A percentile compares a stretch with the other conserved stretches of the same genome.
These are phyloP conservation scores for Aureoboletus auriporus DNA, from an alignment of 768 basidiomycete species.

Conservation along the genomic window DNA sequence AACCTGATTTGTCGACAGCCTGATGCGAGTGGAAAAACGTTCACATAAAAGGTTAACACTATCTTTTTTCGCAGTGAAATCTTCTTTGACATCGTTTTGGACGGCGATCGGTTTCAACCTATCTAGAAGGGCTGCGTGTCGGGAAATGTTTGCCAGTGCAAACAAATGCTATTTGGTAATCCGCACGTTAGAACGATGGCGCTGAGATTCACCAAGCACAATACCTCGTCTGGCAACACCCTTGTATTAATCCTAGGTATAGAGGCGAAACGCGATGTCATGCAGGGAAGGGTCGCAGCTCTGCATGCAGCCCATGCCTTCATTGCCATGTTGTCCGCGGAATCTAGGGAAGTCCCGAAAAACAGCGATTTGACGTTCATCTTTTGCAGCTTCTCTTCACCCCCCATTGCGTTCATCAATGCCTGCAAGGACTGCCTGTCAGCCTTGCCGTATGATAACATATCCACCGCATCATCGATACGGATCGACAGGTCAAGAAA, in stretches of 20 bases:
- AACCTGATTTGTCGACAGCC: constrained; percentile 37
- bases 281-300: constrained; percentile 26
- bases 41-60: constrained; percentile 32
- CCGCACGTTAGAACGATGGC: not conserved
- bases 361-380: constrained; percentile 29
- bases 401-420: constrained; percentile 37
- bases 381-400: constrained; percentile 27
- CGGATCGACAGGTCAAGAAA: constrained; percentile 35
- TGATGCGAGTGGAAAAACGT: constrained; percentile 45
- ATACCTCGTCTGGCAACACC: constrained; percentile 30
- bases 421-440: constrained; percentile 33
- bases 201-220: not conserved
- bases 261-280: constrained; percentile 12
- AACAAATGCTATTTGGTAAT: constrained; percentile 34
- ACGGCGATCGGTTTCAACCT: constrained; percentile 42
- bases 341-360: constrained; percentile 6
- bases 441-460: constrained; percentile 31
- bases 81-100: constrained; percentile 38
- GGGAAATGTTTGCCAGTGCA: constrained; percentile 44
- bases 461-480: constrained; percentile 37
- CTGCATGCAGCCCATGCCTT: constrained; percentile 45
- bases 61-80: constrained; percentile 27
- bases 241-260: constrained; percentile 21
- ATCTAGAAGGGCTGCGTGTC: constrained; percentile 43
- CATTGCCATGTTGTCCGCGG: constrained; percentile 27